These are phyloP conservation scores for Corymbia calophylla DNA, from an alignment of 441 rosid genomes.

Conservation along the genomic window DNA sequence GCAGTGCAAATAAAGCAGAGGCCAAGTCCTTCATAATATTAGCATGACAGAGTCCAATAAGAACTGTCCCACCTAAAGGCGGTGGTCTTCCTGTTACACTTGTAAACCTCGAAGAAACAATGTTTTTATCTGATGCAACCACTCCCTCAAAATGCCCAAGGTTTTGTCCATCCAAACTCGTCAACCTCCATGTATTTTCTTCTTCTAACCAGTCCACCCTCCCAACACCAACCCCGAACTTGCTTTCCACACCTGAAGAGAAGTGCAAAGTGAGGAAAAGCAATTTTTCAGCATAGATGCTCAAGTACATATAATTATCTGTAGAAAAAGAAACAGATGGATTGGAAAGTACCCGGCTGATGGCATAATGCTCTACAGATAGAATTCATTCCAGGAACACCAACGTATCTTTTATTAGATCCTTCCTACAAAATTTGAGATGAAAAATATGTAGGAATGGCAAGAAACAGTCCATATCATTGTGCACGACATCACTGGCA, in stretches of 20 bases:
- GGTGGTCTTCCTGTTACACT: slow-evolving; percentile 46
- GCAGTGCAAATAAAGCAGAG: background rate
- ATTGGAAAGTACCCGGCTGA: slow-evolving; percentile 38
- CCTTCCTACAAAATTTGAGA: slow-evolving; percentile 35
- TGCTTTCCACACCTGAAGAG: slow-evolving; percentile 54
- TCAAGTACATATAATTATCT: background rate
- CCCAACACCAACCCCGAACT: slow-evolving; percentile 56
- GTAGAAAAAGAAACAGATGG: background rate
- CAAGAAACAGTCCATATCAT: background rate
- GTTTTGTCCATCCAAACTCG: slow-evolving; percentile 44
- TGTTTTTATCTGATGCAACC: slow-evolving; percentile 61
- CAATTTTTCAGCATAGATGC: background rate
- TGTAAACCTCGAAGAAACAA: slow-evolving; percentile 55
- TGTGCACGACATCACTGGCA: background rate
- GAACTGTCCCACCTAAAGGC: slow-evolving; percentile 42
- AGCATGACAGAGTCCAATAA: background rate
- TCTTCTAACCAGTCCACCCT: slow-evolving; percentile 61
- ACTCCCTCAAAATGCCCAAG: slow-evolving; percentile 57
- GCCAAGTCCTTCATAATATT: background rate
- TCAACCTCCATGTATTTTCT: slow-evolving; percentile 51
- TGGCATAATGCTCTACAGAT: slow-evolving; percentile 54
- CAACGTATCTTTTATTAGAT: slow-evolving; percentile 49
- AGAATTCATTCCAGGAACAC: slow-evolving; percentile 83
- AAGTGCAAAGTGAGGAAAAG: background rate
- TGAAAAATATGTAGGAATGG: background rate